Conservation (phyloP, 1,284 basidiomycete species). For the Fomitopsis schrenkii region DNA sequence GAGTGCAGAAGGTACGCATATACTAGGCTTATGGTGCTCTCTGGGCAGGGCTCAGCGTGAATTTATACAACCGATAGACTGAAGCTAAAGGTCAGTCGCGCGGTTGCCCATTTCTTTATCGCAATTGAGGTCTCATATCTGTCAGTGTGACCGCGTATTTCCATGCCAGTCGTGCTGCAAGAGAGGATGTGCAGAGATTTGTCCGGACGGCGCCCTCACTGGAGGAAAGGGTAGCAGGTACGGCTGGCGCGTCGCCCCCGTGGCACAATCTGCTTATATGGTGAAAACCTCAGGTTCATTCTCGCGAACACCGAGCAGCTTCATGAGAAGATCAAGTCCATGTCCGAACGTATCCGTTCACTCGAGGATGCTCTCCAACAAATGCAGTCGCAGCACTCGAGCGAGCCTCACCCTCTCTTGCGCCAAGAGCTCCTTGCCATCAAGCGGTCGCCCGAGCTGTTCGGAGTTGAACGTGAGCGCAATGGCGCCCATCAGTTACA, state of each 20-base stretch:
- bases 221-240: slow-evolving; percentile 32
- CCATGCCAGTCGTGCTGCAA: slow-evolving; percentile 60
- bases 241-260: slow-evolving; percentile 5
- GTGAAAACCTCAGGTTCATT: slow-evolving; percentile 46
- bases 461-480: slow-evolving; percentile 26
- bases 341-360: slow-evolving; percentile 58
- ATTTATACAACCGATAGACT: slow-evolving; percentile 30
- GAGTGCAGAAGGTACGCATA: slow-evolving; percentile 51
- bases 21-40: background rate
- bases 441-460: slow-evolving; percentile 27
- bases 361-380: slow-evolving; percentile 62
- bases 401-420: slow-evolving; percentile 60
- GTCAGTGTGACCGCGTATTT: slow-evolving; percentile 56
- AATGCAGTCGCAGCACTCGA: slow-evolving; percentile 46
- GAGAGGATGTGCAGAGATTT: slow-evolving; percentile 55
- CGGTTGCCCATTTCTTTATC: background rate
- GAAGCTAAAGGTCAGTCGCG: slow-evolving; percentile 44
- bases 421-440: slow-evolving; percentile 44
- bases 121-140: slow-evolving; percentile 7
- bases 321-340: slow-evolving; percentile 55
- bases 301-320: slow-evolving; percentile 72
- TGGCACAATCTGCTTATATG: background rate
- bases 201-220: slow-evolving; percentile 48
- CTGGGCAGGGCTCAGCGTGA: slow-evolving; percentile 7
- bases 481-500: slow-evolving; percentile 10